Evolutionary conservation across 2,329 filamentous ascomycete genomes (phyloP), one percentile per base, ranked within the genome.

Genomic region (Fusarium robinianum): DNA sequence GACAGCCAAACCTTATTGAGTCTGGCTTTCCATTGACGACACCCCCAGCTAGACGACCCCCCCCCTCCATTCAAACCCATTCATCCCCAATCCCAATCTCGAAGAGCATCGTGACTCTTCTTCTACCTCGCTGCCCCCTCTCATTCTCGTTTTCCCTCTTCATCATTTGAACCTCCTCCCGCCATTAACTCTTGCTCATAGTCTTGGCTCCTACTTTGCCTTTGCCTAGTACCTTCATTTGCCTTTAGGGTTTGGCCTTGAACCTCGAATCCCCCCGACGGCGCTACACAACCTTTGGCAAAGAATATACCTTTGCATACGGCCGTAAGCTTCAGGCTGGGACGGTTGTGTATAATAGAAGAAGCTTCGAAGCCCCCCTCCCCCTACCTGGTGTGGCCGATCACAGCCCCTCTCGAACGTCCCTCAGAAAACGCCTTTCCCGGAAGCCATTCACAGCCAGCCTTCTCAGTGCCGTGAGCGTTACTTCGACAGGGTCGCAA

Each of bases 1-100:
- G 40, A 49, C 22, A 49, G 41, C n/a, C 46, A 60, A 61, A 61
- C 58, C 56, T 61, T 61, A 61, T 61, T 58, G 54, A 55, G 46
- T 51, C 41, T 42, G 51, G 37, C 46, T 53, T 46, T 46, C 45
- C 41, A 55, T 61, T 45, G 55, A 61, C 48, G 34, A 59, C 45
- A 57, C 41, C 43, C 55, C 49, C 46, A 53, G n/a, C n/a, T n/a
- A n/a, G n/a, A n/a, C n/a, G n/a, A n/a, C 56, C 36, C 44, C 50
- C 39, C 51, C 34, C 14, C 47, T 43, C 41, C 41, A 45, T 48
- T 51, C 36, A 43, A 56, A 17, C 47, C 40, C 33, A 46, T 55
- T 45, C 47, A 55, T 57, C 41, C 54, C 49, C 46, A 53, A 51
- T 42, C 17, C 33, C 38, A 23, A 32, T 53, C 48, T 38, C 49